These are phyloP conservation scores for Starmerella bombicola DNA, from an alignment of 805 yeast genomes.

Conservation along the genomic window DNA sequence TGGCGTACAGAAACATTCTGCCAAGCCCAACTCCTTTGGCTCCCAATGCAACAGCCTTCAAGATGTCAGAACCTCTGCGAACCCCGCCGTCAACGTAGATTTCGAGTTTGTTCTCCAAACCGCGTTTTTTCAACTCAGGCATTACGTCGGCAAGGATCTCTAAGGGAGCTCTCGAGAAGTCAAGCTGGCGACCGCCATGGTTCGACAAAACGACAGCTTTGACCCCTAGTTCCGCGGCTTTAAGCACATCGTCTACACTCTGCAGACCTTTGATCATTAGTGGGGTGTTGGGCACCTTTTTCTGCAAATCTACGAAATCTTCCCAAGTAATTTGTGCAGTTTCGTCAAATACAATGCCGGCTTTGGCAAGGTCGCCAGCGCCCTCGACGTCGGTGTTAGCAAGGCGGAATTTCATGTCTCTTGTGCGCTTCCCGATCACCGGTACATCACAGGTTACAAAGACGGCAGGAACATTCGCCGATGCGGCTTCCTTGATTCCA, in stretches of 20 bases:
- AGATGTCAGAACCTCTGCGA: conserved; percentile 58
- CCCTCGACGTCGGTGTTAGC: conserved; percentile 60
- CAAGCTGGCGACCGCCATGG: conserved; percentile 85
- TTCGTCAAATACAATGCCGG: conserved; percentile 36
- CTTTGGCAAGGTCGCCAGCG: conserved; percentile 72
- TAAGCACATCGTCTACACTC: conserved; percentile 60
- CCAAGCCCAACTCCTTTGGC: conserved; percentile 69
- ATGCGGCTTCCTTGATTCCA: conserved; percentile 57
- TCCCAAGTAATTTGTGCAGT: conserved; percentile 29
- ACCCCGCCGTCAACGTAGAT: conserved; percentile 67
- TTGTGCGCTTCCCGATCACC: conserved; percentile 77
- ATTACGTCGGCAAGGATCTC: conserved; percentile 56
- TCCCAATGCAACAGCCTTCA: conserved; percentile 65
- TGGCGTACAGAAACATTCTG: conserved; percentile 61
- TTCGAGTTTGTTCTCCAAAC: conserved; percentile 38
- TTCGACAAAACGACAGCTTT: conserved; percentile 72
- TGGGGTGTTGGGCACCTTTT: conserved; percentile 15
- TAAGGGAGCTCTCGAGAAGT: conserved; percentile 63
- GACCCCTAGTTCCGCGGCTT: conserved; percentile 58
- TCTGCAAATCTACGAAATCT: conserved; percentile 29
- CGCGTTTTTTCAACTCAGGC: conserved; percentile 31
- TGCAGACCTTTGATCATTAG: conserved; percentile 72
- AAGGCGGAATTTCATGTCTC: conserved; percentile 40
- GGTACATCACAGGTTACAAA: conserved; percentile 83
- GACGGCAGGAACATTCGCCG: conserved; percentile 54